Evolutionary conservation across 768 basidiomycete genomes (phyloP).

Genomic region (Mycena latifolia): DNA sequence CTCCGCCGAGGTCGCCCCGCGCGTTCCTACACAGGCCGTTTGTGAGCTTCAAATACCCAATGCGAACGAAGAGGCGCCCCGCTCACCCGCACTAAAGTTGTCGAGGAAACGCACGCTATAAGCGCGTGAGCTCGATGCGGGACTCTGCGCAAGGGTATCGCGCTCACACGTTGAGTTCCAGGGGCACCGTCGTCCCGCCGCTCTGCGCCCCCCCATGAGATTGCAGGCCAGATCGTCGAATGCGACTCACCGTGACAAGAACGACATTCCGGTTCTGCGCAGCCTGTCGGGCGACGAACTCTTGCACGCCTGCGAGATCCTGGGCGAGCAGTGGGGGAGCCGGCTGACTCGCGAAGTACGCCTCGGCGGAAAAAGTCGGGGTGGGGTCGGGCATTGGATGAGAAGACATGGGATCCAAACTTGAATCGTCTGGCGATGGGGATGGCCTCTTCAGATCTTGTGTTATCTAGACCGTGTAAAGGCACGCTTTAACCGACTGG

Average conservation of each 20-base stretch:
- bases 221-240: conserved; percentile 19
- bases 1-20: conserved; percentile 97
- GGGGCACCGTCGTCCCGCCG: conserved; percentile 96
- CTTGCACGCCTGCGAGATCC: conserved; percentile 71
- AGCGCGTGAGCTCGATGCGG: conserved; percentile 45
- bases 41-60: conserved; percentile 6
- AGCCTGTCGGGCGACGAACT: conserved; percentile 79
- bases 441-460: neutral
- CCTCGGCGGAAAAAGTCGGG: conserved; percentile 81
- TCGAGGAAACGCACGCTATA: conserved; percentile 97
- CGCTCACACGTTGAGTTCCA: conserved; percentile 99
- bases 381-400: conserved; percentile 13
- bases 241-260: conserved; percentile 86
- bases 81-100: conserved; percentile 96
- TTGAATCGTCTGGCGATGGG: conserved; percentile 3
- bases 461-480: conserved; percentile 19
- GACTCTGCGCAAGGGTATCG: conserved; percentile 38
- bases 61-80: neutral
- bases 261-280: conserved; percentile 82
- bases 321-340: conserved; percentile 80
- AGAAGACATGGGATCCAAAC: neutral
- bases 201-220: conserved; percentile 70
- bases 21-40: conserved; percentile 81
- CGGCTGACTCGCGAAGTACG: conserved; percentile 90
- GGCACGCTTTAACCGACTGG: too few species aligned